These are phyloP conservation scores for Carex kokanica DNA, from an alignment of 176 grass and related monocot genomes.

Conservation along the genomic window DNA sequence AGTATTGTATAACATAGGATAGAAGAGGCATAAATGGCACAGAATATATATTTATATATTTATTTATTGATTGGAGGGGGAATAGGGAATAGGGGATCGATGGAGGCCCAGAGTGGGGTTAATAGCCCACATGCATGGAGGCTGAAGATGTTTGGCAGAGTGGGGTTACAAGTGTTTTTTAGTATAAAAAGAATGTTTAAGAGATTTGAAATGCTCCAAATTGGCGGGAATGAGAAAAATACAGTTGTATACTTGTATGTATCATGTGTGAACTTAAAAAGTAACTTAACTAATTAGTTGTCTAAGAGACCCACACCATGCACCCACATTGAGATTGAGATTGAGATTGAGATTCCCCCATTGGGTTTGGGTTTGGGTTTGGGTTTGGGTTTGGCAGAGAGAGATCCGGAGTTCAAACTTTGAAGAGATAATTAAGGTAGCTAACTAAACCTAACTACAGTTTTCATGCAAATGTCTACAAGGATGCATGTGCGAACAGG, in stretches of 20 bases:
- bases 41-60: background rate
- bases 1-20: background rate
- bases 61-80: background rate
- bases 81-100: too few species aligned
- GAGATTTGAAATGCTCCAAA: constrained; percentile 16
- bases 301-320: background rate
- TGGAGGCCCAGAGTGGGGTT: background rate
- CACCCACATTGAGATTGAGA: too few species aligned
- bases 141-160: constrained; percentile 3
- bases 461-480: too few species aligned
- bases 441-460: too few species aligned
- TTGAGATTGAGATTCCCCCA: too few species aligned
- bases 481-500: too few species aligned
- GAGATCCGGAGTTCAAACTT: too few species aligned
- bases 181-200: constrained; percentile 26
- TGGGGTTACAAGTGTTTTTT: background rate
- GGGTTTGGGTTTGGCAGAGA: too few species aligned
- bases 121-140: constrained; percentile 26
- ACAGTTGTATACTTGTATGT: background rate
- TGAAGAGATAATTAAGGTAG: too few species aligned
- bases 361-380: too few species aligned
- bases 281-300: background rate
- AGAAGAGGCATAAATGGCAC: background rate
- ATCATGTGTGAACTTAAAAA: background rate
- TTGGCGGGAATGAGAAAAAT: constrained; percentile 24